Percentiles rank a stretch among this genome's conserved stretches.
phyloP scores from a whole-genome alignment of 345 rosid genomes.

The Mangifera indica region DNA sequence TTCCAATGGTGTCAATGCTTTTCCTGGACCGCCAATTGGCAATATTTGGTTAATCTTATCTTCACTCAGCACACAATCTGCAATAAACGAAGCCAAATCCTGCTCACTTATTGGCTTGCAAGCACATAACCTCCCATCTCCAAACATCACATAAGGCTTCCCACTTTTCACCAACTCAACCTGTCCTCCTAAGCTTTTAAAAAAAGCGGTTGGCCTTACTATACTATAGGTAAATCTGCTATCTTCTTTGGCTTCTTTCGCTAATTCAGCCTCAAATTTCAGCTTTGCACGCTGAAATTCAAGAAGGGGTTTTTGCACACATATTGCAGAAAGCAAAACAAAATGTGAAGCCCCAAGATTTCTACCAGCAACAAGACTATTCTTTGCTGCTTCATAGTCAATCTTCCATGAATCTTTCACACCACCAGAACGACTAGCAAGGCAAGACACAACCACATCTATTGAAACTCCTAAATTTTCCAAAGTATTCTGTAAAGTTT shows the following conservation, averaged over 20 bases:
- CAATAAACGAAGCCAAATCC: constrained; percentile 77
- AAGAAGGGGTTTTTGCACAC: constrained; percentile 86
- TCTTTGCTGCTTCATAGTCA: constrained; percentile 86
- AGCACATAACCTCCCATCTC: constrained; percentile 89
- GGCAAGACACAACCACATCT: constrained; percentile 90
- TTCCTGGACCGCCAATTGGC: constrained; percentile 96
- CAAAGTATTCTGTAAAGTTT: constrained; percentile 48
- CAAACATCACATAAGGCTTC: constrained; percentile 96
- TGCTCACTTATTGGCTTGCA: constrained; percentile 93
- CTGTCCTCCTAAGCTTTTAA: constrained; percentile 92
- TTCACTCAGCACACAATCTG: constrained; percentile 75
- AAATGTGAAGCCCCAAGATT: constrained; percentile 75
- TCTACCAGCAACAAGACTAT: constrained; percentile 80
- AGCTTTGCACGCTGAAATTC: constrained; percentile 90
- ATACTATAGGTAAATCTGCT: constrained; percentile 63
- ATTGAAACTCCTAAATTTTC: constrained; percentile 42
- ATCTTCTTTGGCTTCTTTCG: constrained; percentile 40
- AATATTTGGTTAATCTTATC: constrained; percentile 66
- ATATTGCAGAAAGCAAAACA: constrained; percentile 85
- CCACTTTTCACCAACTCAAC: constrained; percentile 94
- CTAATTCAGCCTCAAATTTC: constrained; percentile 81
- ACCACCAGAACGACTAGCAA: constrained; percentile 87
- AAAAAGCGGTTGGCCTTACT: constrained; percentile 94
- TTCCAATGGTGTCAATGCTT: constrained; percentile 82
- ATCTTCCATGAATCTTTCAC: constrained; percentile 93